Conservation (phyloP, 2,329 filamentous ascomycete species). For the Ophiostoma ulmi region DNA sequence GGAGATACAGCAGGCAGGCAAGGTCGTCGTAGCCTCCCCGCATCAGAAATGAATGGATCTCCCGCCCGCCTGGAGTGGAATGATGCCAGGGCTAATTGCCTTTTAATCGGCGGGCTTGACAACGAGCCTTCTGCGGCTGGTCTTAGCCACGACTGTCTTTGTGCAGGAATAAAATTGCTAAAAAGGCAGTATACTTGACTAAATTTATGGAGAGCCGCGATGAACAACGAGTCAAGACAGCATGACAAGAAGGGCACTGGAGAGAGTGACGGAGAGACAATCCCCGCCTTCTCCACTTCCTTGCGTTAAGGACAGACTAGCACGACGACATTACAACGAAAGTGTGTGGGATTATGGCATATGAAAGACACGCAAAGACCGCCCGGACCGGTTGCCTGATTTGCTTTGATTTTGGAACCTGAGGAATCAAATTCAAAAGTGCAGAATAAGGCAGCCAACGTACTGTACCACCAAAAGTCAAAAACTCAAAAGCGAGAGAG, state of each 20-base stretch:
- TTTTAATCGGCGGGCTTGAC: neutral
- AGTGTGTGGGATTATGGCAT: conserved; percentile 8
- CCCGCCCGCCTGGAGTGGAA: neutral
- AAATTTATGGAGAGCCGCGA: conserved; percentile 12
- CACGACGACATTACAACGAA: neutral
- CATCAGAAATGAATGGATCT: neutral
- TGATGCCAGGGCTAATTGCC: neutral
- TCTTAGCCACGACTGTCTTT: neutral
- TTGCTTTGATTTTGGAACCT: neutral
- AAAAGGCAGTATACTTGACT: neutral
- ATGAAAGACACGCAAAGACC: neutral
- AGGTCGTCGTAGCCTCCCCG: neutral
- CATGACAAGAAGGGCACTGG: conserved; percentile 8
- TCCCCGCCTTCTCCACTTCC: conserved; percentile 22
- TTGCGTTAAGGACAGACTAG: conserved; percentile 10
- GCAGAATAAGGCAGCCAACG: neutral
- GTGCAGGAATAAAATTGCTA: neutral
- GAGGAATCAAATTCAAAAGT: neutral
- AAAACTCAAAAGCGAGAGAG: neutral
- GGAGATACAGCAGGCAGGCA: neutral
- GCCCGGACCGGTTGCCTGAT: conserved; percentile 16
- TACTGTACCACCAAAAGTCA: neutral
- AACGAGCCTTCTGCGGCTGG: neutral
- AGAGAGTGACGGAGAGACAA: conserved; percentile 9
- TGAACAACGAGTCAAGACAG: neutral